Base-by-base conservation (phyloP, 176 grass and related monocot genomes). In the Bolboschoenus planiculmis region DNA sequence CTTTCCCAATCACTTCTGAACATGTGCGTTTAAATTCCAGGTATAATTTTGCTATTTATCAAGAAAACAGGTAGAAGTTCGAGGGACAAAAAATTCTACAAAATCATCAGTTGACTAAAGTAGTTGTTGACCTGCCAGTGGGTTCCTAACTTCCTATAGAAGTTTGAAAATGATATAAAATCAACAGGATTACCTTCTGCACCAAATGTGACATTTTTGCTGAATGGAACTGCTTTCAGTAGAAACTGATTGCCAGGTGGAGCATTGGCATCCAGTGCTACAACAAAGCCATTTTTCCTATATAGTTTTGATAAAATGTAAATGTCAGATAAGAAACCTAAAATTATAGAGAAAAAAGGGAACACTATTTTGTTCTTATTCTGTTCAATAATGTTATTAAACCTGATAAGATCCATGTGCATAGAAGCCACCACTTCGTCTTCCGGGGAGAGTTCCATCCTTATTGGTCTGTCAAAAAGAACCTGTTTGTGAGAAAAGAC, bases 181-280 rank as follows among this genome's bases (percentile, higher is more conserved):
- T 13, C 4, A 74, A 75, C 7, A 23, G 26, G 26, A 53, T 78
- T 88, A 95, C 96, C 96, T 95, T 93, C 87, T 88, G 86, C 85
- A 62, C 96, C 96, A 86, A 98, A 98, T 42, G 92, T 93, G 26
- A 95, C 87, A 74, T 91, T 98, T 88, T 91, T 98, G 84, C 96
- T 98, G 86, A 98, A 98, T 2, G 96, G 96, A 20, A 98, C 92
- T 40, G 90, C 92, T 95, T 95, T 93, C 71, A 98, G 50, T 82
- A 95, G 85, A 89, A 91, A 93, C 82, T 89, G 89, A 56, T 90
- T 88, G 57, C 96, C 90, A 86, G 92, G 96, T 24, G 75, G 81
- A 54, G 90, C 89, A 84, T 91, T 87, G 47, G 91, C 37, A 88
- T 98, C 96, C 83, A 93, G 92, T 78, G 86, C 86, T 89, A 98